Evolutionary conservation across 2,329 filamentous ascomycete genomes (phyloP), one percentile per base, ranked within the genome.

Genomic region (Paecilomyces formosus): DNA sequence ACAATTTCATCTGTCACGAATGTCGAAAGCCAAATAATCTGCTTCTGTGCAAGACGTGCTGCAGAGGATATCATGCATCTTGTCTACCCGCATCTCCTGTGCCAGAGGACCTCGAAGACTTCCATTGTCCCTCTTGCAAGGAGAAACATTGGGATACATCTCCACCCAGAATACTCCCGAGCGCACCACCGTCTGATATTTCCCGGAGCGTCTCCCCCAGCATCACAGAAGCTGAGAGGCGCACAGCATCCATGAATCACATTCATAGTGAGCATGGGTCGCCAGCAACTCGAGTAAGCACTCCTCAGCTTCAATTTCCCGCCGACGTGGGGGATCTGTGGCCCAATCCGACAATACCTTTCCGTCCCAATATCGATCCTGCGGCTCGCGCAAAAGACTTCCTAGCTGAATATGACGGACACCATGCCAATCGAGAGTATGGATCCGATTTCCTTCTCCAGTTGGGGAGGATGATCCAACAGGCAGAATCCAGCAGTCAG

Each of bases 1-100:
- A 71, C 56, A 68, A 70, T 56, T 52, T 72, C 18, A 64, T 72
- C 49, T 72, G 70, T 35, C 70, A 65, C 1, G 56, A 59, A 18
- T 72, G 69, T 53, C 63, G 63, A 15, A 60, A 60, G 21, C 69
- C 70, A 6, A 63, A 65, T 22, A 61, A 66, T 49, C 45, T 72
- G 22, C 60, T 69, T 45, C 58, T 57, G 1, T 72, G 70, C 58
- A 61, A 64, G 53, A 70, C 68, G 7, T 72, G 70, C 59, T 70
- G 66, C 60, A 66, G 70, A 58, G 68, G 69, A 9, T 71, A 72
- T 57, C 70, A 72, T 58, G 55, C 56, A 24, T 57, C 56, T 15
- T 72, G 70, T 31, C 55, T 72, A 35, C 39, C 57, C 21, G 50
- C 50, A 18, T 26, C 45, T 53, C 51, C 53, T 35, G 7, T 49